Base-by-base conservation (phyloP, 2,329 filamentous ascomycete genomes). In the Endocalyx cinctus region DNA sequence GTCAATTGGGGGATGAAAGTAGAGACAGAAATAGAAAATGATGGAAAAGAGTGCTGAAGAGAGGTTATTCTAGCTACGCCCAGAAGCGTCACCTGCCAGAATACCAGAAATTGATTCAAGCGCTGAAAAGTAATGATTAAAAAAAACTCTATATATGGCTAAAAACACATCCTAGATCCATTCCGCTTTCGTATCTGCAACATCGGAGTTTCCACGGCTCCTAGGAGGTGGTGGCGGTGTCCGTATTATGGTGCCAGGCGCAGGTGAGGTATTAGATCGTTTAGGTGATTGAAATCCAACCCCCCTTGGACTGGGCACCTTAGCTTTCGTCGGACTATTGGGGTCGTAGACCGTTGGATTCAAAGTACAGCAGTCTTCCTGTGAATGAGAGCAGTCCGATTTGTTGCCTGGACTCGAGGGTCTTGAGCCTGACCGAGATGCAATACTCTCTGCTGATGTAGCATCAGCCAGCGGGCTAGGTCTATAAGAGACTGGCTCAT, bases 291-390 rank as follows among this genome's bases (percentile, higher is more conserved):
- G 59, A 46, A 66, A 67, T 18, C 65, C 65, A 14, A 66, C 66
- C 1, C 64, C 66, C 40, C 51, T 61, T 2, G 64, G 65, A 37
- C 64, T 70, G 5, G 63, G 57, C 10, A 67, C 47, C 42, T 59
- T 66, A n/a, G 47, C 41, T 36, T 54, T 61, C 8, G 51, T 55
- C 8, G 59, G 51, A 33, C 56, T 64, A 15, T 60, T 52, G 0
- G 70, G 68, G 35, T 59, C 64, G 50, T 79, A 79, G 5, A 77
- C 70, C 2, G 65, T 61, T 3, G 75, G 68, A 37, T 65, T 74
- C 3, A 78, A 58, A 2, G 62, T 69, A 15, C 58, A 54, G 18
- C 60, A 47, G 10, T 56, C 51, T 4, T 57, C 50, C 4, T 34
- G 25, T 20, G 52, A 45, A 23, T 23, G 8, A n/a, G 26, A 33